Evolutionary conservation across 306 rosid species (phyloP), one percentile per base, ranked within the genome.

Genomic region (Castanea crenata): DNA sequence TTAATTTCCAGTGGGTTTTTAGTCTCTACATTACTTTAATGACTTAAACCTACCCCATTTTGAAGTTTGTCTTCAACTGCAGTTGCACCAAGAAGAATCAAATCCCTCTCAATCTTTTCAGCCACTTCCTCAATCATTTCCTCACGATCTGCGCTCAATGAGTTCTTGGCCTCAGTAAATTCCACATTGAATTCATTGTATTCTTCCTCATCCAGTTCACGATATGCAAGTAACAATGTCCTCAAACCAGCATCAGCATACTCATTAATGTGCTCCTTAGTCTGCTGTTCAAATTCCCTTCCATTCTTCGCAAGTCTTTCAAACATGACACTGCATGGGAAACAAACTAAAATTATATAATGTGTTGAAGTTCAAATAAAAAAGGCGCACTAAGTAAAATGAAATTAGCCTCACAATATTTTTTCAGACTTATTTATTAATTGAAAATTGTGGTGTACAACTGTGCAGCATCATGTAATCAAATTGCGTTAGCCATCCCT

Each of bases 41-140:
- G 61, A 58, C 23, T 56, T 61, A 79, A 69, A 71, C 90, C 35
- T 86, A 95, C 99, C 94, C 99, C 99, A 51, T 90, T 85, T 86
- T 96, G 99, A 83, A 96, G 90, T 76, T 96, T 96, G 88, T 96
- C 99, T 89, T 96, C 99, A 86, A 96, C 99, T 27, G 99, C 99
- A 73, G 99, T 96, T 74, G 98, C 99, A 76, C 99, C 99, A 54
- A 96, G 98, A 83, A 93, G 98, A 87, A 96, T 90, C 76, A 93
- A 82, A 80, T 96, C 90, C 85, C 85, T 92, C 91, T 96, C 99
- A 25, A 96, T 81, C 56, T 76, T 88, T 85, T 91, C 89, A 38
- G 89, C 83, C 77, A 86, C 85, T 44, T 73, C 86, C 86, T 96
- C 99, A 0, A 96, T 85, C 71, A 88, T 51, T 73, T 88, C 91